Base-by-base conservation (phyloP, 208 protist genomes). In the Trypanosoma grayi region DNA sequence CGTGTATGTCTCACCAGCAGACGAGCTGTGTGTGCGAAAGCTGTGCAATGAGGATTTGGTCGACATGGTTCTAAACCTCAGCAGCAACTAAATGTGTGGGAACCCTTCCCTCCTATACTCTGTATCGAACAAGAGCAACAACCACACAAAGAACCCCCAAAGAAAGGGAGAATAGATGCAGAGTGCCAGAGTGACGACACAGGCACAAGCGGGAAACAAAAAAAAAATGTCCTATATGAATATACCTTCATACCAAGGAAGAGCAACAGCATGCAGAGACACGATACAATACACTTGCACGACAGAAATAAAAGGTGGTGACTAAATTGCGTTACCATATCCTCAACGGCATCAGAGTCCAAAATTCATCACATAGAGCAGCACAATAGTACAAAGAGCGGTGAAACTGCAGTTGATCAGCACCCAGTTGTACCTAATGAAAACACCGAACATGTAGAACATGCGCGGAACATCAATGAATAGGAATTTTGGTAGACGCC, bases 351-450 rank as follows among this genome's bases (percentile, higher is more conserved):
- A 37, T 63, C 41, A 72, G 16, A 72, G 18, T 9, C 66, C 66
- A 60, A 64, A 72, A 48, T 72, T 72, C 9, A 59, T 33, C 33
- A 64, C 22, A 27, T 66, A 33, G 6, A 72, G 53, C 11, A 69
- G 33, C 13, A 47, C 36, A 48, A 60, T 58, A 13, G 85, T 88
- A 18, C 59, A 66, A 0, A 81, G 1, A 27, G 71, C 56, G 14
- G 85, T 84, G 53, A 87, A 92, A 28, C 48, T 34, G 44, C 77
- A 71, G 64, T 88, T 90, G 54, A 96, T 93, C 14, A 69, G 18
- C 6, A 78, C 48, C 90, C 90, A 96, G 74, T 96, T 96, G 61
- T 93, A 92, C 0, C 90, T 84, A 16, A 92, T 67, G 51, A 92
- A 88, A 27, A 96, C 86, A 24, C 86, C 86, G 31, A 83, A 91